These are phyloP conservation scores for Heterobasidion occidentale DNA, from an alignment of 1,284 basidiomycete species.

Conservation along the genomic window DNA sequence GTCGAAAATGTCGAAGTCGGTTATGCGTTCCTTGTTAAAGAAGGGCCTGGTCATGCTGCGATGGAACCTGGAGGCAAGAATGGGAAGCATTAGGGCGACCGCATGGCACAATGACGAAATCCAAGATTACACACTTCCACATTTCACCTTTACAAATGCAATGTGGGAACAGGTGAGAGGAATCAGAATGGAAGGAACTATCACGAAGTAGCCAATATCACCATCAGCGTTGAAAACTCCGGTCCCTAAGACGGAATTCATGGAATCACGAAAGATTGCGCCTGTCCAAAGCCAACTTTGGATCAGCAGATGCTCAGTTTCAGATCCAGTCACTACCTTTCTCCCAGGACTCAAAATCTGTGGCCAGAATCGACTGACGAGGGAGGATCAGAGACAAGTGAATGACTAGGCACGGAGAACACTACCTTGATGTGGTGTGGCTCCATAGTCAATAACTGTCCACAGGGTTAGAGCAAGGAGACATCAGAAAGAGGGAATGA, in stretches of 20 bases:
- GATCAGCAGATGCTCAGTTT: not conserved
- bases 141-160: slow-evolving; percentile 10
- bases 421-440: slow-evolving; percentile 7
- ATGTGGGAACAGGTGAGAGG: not conserved
- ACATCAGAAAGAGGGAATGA: no score
- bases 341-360: not conserved
- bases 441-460: not conserved
- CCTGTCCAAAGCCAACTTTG: not conserved
- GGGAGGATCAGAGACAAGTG: not conserved
- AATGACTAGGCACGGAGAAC: no score
- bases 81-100: not conserved
- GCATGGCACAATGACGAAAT: not conserved
- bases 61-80: slow-evolving; percentile 33
- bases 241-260: slow-evolving; percentile 33
- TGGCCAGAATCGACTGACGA: not conserved
- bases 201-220: slow-evolving; percentile 7
- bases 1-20: slow-evolving; percentile 47
- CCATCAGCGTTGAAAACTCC: slow-evolving; percentile 60
- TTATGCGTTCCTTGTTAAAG: slow-evolving; percentile 45
- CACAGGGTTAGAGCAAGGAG: not conserved
- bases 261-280: slow-evolving; percentile 2
- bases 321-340: not conserved
- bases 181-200: slow-evolving; percentile 3
- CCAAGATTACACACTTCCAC: slow-evolving; percentile 18
- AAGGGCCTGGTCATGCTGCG: slow-evolving; percentile 50